Evolutionary conservation across 257 asterid species (phyloP).

Genomic region (Eustoma russellianum): DNA sequence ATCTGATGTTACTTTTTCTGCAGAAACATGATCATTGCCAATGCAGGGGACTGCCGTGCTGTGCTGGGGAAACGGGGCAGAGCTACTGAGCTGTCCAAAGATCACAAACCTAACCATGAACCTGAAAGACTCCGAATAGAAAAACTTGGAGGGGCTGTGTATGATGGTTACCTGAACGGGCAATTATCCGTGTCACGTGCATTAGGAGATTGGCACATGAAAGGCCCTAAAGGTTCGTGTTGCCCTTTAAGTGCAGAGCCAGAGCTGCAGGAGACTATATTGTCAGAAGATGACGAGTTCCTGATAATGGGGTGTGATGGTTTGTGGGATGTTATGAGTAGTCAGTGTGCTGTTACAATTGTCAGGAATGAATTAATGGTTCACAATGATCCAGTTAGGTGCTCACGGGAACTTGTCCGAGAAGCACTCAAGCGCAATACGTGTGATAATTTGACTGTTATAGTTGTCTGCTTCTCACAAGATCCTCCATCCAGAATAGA

Average conservation of each 20-base stretch:
- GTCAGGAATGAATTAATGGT: conserved; percentile 80
- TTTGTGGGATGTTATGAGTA: conserved; percentile 94
- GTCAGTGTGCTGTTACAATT: conserved; percentile 82
- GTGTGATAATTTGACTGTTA: conserved; percentile 68
- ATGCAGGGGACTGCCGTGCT: conserved; percentile 94
- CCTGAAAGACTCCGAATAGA: conserved; percentile 69
- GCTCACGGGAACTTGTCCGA: conserved; percentile 74
- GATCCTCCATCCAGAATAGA: conserved; percentile 87
- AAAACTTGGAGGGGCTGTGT: conserved; percentile 76
- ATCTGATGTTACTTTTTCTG: conserved; percentile 13
- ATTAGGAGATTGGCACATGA: conserved; percentile 96
- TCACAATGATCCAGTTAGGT: conserved; percentile 80
- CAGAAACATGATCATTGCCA: conserved; percentile 77
- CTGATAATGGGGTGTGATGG: conserved; percentile 89
- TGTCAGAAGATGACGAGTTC: conserved; percentile 87
- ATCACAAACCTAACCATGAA: conserved; percentile 68
- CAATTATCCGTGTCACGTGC: conserved; percentile 89
- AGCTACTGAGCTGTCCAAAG: conserved; percentile 80
- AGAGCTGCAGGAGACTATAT: conserved; percentile 53
- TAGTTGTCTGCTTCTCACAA: conserved; percentile 69
- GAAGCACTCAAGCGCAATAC: conserved; percentile 84
- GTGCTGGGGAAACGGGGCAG: conserved; percentile 81
- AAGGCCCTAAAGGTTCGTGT: conserved; percentile 64
- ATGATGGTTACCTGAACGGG: conserved; percentile 84
- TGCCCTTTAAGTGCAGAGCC: conserved; percentile 86